Evolutionary conservation across 108 stramenopile genomes (phyloP).

Genomic region (Nitzschia sp.): DNA sequence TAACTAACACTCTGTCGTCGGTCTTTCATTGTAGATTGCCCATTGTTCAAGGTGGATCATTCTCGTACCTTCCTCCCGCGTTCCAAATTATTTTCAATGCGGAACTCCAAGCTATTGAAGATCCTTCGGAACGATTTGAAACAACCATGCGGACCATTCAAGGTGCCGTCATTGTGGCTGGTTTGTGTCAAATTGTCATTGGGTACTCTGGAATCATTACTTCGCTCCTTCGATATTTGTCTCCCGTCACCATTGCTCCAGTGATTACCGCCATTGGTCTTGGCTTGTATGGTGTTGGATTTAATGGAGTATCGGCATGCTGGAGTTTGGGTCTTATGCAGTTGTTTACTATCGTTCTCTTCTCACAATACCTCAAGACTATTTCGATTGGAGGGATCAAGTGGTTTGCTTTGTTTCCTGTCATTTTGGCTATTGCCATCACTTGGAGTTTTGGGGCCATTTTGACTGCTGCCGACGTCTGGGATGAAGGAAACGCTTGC

Average conservation of each 20-base stretch:
- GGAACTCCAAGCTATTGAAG: slow-evolving; percentile 27
- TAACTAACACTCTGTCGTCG: background rate
- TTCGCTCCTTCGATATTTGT: slow-evolving; percentile 18
- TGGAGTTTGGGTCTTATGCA: slow-evolving; percentile 32
- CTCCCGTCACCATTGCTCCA: slow-evolving; percentile 39
- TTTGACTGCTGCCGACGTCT: slow-evolving; percentile 35
- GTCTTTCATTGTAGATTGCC: slow-evolving; percentile 13
- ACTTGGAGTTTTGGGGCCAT: slow-evolving; percentile 38
- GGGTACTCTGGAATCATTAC: slow-evolving; percentile 37
- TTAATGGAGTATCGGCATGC: slow-evolving; percentile 31
- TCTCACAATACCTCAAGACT: slow-evolving; percentile 25
- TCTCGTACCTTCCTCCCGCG: slow-evolving; percentile 29
- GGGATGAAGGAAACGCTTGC: slow-evolving; percentile 40
- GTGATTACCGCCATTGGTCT: slow-evolving; percentile 42
- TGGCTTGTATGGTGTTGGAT: slow-evolving; percentile 31
- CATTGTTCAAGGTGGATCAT: slow-evolving; percentile 38
- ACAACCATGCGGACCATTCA: slow-evolving; percentile 35
- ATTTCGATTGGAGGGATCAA: slow-evolving; percentile 7
- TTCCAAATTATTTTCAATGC: slow-evolving; percentile 35
- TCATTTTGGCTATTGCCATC: slow-evolving; percentile 31
- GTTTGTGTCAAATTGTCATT: slow-evolving; percentile 23
- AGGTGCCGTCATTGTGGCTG: slow-evolving; percentile 36
- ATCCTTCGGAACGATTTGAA: slow-evolving; percentile 27
- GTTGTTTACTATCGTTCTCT: slow-evolving; percentile 21
- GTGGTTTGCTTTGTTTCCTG: slow-evolving; percentile 30